Conservation (phyloP, 1,139 yeast species). For the Citeromyces hawaiiensis region DNA sequence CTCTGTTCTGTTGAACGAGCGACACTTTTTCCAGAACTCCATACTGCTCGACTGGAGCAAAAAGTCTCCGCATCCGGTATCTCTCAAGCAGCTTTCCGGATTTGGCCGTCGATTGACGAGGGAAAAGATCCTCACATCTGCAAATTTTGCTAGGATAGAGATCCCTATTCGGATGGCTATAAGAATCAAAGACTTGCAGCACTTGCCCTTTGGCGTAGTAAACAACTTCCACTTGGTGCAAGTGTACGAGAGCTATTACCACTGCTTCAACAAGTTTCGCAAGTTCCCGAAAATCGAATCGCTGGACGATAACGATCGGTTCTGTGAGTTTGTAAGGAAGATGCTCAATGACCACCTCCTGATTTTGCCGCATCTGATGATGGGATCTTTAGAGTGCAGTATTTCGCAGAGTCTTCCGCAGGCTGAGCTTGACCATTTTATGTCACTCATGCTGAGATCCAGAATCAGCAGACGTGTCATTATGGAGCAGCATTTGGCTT, state of each 20-base stretch:
- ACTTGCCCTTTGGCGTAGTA: conserved; percentile 69
- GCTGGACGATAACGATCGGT: conserved; percentile 59
- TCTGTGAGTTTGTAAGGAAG: conserved; percentile 48
- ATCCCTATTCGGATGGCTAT: conserved; percentile 75
- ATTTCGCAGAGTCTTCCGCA: conserved; percentile 51
- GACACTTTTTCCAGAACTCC: conserved; percentile 81
- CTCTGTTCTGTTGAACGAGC: conserved; percentile 27
- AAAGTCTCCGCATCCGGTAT: conserved; percentile 76
- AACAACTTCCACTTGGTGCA: conserved; percentile 77
- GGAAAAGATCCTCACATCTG: conserved; percentile 67
- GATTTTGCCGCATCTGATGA: conserved; percentile 76
- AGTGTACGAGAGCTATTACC: conserved; percentile 80
- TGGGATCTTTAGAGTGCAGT: conserved; percentile 84
- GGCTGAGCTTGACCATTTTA: conserved; percentile 50
- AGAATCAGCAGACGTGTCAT: conserved; percentile 83
- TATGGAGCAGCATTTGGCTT: conserved; percentile 78
- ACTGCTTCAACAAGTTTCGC: conserved; percentile 76
- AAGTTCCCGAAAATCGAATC: conserved; percentile 53
- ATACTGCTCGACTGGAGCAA: conserved; percentile 53
- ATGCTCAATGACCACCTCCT: conserved; percentile 68
- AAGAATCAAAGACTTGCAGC: conserved; percentile 65
- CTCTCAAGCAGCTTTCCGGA: conserved; percentile 76
- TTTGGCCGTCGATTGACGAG: conserved; percentile 74
- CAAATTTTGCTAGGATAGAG: conserved; percentile 79
- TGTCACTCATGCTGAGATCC: conserved; percentile 68